Evolutionary conservation across 768 basidiomycete species (phyloP).

Genomic region (Termitomyces sp.): DNA sequence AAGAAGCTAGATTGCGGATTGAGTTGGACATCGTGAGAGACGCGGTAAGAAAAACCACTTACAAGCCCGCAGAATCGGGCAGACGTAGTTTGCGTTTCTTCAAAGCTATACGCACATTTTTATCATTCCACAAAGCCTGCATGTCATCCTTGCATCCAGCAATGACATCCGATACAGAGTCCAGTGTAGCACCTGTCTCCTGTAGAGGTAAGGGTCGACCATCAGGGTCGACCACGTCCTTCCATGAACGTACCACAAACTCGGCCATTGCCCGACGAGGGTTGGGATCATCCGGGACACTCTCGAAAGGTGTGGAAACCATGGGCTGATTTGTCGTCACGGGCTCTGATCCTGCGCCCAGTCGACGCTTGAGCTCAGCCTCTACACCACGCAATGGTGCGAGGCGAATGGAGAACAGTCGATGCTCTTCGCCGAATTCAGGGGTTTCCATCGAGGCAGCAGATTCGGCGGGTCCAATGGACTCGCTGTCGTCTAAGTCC

Average conservation of each 20-base stretch:
- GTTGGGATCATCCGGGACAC: slow-evolving; percentile 21
- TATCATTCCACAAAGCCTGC: slow-evolving; percentile 60
- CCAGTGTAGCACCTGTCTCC: slow-evolving; percentile 21
- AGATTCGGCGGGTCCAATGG: slow-evolving; percentile 11
- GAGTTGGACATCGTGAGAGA: not conserved
- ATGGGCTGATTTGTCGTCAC: slow-evolving; percentile 28
- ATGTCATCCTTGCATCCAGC: slow-evolving; percentile 61
- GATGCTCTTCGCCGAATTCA: slow-evolving; percentile 50
- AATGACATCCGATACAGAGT: slow-evolving; percentile 48
- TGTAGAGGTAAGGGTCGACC: slow-evolving; percentile 3
- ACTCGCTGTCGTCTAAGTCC: slow-evolving; percentile 33
- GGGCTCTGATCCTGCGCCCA: slow-evolving; percentile 46
- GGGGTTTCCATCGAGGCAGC: slow-evolving; percentile 16
- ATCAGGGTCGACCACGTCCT: slow-evolving; percentile 36
- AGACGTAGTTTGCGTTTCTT: slow-evolving; percentile 44
- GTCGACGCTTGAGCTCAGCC: slow-evolving; percentile 55
- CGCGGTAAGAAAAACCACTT: slow-evolving; percentile 21
- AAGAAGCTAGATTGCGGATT: slow-evolving; percentile 47
- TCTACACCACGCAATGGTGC: slow-evolving; percentile 61
- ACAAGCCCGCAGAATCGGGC: slow-evolving; percentile 70
- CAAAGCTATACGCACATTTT: slow-evolving; percentile 46
- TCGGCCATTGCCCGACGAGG: slow-evolving; percentile 32
- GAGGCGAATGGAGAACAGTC: slow-evolving; percentile 55
- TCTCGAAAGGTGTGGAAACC: slow-evolving; percentile 46
- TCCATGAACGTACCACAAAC: slow-evolving; percentile 54